Conservation (phyloP, 768 basidiomycete species). For the Termitomyces bulborhizus region DNA sequence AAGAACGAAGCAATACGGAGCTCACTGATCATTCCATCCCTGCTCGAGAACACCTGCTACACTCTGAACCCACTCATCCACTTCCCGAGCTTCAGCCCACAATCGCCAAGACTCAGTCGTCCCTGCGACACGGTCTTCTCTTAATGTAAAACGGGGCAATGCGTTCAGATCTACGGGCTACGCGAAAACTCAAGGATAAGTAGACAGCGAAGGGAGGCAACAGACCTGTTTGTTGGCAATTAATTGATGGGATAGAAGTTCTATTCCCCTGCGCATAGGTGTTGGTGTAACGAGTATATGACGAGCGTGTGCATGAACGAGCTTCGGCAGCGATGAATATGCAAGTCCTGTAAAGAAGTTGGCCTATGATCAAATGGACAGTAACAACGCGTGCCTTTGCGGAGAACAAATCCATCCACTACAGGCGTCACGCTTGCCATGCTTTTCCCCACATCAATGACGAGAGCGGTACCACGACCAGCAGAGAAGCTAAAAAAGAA, state of each 20-base stretch:
- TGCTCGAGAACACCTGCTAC: slow-evolving; percentile 82
- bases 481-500: slow-evolving; percentile 71
- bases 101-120: slow-evolving; percentile 78
- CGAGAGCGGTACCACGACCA: slow-evolving; percentile 94
- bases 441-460: slow-evolving; percentile 89
- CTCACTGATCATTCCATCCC: slow-evolving; percentile 87
- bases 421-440: slow-evolving; percentile 91
- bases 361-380: background rate
- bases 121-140: slow-evolving; percentile 64
- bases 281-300: slow-evolving; percentile 53
- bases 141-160: slow-evolving; percentile 60
- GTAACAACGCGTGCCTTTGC: slow-evolving; percentile 60
- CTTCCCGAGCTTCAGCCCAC: slow-evolving; percentile 77
- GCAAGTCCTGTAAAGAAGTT: slow-evolving; percentile 53
- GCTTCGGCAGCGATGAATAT: slow-evolving; percentile 67
- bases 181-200: slow-evolving; percentile 1
- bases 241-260: slow-evolving; percentile 81
- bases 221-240: slow-evolving; percentile 73
- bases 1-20: background rate
- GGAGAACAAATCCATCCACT: slow-evolving; percentile 94
- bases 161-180: slow-evolving; percentile 70
- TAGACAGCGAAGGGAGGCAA: slow-evolving; percentile 1
- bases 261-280: slow-evolving; percentile 48
- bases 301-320: slow-evolving; percentile 76
- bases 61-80: slow-evolving; percentile 92